Base-by-base conservation (phyloP, 2,329 filamentous ascomycete species). In the Drechmeria coniospora region DNA sequence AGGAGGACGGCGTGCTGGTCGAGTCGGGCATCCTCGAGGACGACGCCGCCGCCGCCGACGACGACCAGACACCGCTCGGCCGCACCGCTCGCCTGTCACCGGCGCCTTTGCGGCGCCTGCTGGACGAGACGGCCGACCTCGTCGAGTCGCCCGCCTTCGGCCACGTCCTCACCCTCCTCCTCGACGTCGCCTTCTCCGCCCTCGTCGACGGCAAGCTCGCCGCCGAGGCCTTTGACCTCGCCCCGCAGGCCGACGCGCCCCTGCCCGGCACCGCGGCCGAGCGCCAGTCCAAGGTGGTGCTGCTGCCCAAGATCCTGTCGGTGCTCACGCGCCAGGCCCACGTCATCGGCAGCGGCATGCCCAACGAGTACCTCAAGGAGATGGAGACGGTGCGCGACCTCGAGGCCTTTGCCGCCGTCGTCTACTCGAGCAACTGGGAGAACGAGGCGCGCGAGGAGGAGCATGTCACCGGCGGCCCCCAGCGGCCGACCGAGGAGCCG, bases 81-180 rank as follows among this genome's bases (percentile, higher is more conserved):
- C n/a, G n/a, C n/a, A n/a, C n/a, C n/a, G n/a, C n/a, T n/a, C n/a
- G n/a, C n/a, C n/a, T n/a, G n/a, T 62, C 66, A n/a, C 49, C 63
- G 8, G 50, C 56, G 6, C 69, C 74, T 1, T 69, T 98, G 31
- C 74, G 87, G 31, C 77, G 80, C 32, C 68, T 98, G 13, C 69
- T 98, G 1, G 87, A 98, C 49, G 90, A 98, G 59, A 95, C 90
- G 2, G 81, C 87, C 21, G 90, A 98, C 49, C 68, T 98, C 15
- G 77, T 95, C 46, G 90, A 98, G 47, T 94, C 90, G 2, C 90
- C 90, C 0, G 71, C 81, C 20, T 95, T 95, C 54, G 70, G 76
- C 1, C 78, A 84, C 44, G 84, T 98, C 20, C 66, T 94, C 24
- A 82, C 79, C 2, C 73, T 81, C 32, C 68, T 94, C 31, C 78